These are phyloP conservation scores for Penicillium decumbens DNA, from an alignment of 2,329 filamentous ascomycete genomes.

Conservation along the genomic window DNA sequence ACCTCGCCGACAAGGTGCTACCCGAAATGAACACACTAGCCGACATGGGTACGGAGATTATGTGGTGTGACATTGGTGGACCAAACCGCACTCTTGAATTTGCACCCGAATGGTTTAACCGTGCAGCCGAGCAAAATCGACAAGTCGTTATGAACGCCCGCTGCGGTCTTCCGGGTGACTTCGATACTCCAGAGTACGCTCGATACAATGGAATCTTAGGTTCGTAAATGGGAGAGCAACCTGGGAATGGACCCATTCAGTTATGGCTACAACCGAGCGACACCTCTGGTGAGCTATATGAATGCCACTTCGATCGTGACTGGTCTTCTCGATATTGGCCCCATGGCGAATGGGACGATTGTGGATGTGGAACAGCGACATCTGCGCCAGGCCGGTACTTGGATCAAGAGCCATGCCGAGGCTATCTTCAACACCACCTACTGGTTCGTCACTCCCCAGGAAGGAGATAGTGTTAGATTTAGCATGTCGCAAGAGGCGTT, in stretches of 20 bases:
- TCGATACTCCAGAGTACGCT: constrained; percentile 58
- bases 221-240: constrained; percentile 58
- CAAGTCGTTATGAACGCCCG: constrained; percentile 55
- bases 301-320: constrained; percentile 48
- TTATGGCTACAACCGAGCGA: constrained; percentile 58
- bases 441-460: constrained; percentile 48
- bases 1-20: constrained; percentile 40
- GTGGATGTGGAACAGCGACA: constrained; percentile 47
- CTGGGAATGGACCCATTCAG: constrained; percentile 57
- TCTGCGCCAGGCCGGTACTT: constrained; percentile 50
- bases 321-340: constrained; percentile 53
- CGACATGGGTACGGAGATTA: constrained; percentile 43
- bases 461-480: constrained; percentile 46
- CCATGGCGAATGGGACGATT: constrained; percentile 53
- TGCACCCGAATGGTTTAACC: constrained; percentile 44
- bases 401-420: constrained; percentile 53
- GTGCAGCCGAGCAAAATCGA: constrained; percentile 35
- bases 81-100: constrained; percentile 44
- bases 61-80: constrained; percentile 48
- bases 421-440: constrained; percentile 57
- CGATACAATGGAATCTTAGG: constrained; percentile 48
- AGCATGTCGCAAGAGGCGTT: constrained; percentile 52
- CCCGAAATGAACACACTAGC: constrained; percentile 46
- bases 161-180: constrained; percentile 55
- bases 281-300: constrained; percentile 49